These are phyloP conservation scores for Pseudogymnoascus sp. DNA, from an alignment of 2,329 filamentous ascomycete genomes.

Conservation along the genomic window DNA sequence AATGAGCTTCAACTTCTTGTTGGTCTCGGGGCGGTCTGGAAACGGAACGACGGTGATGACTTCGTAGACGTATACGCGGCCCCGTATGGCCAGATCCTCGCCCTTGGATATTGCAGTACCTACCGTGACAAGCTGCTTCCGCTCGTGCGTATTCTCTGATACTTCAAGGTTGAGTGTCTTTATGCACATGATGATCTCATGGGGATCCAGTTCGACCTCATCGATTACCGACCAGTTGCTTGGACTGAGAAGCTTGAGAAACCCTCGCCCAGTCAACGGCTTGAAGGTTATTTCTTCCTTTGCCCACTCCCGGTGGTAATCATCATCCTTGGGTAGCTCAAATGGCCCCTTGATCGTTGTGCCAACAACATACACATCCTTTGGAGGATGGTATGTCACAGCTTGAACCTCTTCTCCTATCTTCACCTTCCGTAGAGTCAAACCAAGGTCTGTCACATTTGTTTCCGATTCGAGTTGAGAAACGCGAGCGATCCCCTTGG, in stretches of 20 bases:
- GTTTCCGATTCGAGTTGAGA: slow-evolving; percentile 61
- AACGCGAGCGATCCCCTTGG: slow-evolving; percentile 62
- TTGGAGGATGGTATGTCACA: slow-evolving; percentile 68
- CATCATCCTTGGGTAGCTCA: slow-evolving; percentile 77
- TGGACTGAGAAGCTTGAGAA: slow-evolving; percentile 71
- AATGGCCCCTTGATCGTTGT: slow-evolving; percentile 64
- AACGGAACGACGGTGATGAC: slow-evolving; percentile 88
- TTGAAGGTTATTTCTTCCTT: slow-evolving; percentile 56
- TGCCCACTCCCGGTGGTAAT: slow-evolving; percentile 71
- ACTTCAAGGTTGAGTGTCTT: slow-evolving; percentile 80
- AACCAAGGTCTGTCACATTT: slow-evolving; percentile 65
- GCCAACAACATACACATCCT: slow-evolving; percentile 67
- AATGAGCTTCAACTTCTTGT: slow-evolving; percentile 75
- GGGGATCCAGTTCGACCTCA: slow-evolving; percentile 61
- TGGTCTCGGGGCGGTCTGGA: slow-evolving; percentile 75
- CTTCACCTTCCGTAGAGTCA: slow-evolving; percentile 64
- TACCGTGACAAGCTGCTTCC: slow-evolving; percentile 72
- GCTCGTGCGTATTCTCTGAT: slow-evolving; percentile 83
- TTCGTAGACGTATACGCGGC: slow-evolving; percentile 83
- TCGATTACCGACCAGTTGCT: slow-evolving; percentile 73
- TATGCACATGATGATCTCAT: slow-evolving; percentile 73
- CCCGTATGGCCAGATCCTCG: slow-evolving; percentile 81
- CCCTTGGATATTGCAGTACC: slow-evolving; percentile 82
- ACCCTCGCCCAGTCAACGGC: slow-evolving; percentile 64
- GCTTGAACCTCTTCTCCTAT: slow-evolving; percentile 64